These are phyloP conservation scores for Boletus speciosus DNA, from an alignment of 768 basidiomycete species.

Conservation along the genomic window DNA sequence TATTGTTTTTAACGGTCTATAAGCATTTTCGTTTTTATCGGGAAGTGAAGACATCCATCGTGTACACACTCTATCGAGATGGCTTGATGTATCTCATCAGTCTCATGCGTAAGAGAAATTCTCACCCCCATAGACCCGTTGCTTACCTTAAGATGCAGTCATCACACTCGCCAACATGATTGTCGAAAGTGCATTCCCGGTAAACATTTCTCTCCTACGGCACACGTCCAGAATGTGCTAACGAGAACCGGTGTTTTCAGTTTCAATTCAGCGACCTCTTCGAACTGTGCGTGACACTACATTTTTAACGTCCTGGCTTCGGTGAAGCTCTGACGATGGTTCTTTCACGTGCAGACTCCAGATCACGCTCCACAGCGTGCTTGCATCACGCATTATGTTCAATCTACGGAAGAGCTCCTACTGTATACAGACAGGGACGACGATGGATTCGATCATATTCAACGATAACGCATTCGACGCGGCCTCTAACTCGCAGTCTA, in stretches of 20 bases:
- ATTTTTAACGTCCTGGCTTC: background rate
- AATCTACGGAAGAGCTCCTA: constrained; percentile 4
- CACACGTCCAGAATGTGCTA: background rate
- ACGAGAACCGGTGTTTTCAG: background rate
- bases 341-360: background rate
- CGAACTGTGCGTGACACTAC: background rate
- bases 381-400: constrained; percentile 14
- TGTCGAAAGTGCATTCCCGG: constrained; percentile 8
- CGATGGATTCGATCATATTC: background rate
- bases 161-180: constrained; percentile 14
- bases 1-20: constrained; percentile 7
- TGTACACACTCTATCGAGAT: constrained; percentile 11
- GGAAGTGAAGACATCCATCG: background rate
- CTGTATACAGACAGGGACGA: background rate
- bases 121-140: too few species aligned
- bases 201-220: background rate
- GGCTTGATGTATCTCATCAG: constrained; percentile 16
- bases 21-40: constrained; percentile 4
- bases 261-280: constrained; percentile 2
- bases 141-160: constrained; percentile 4
- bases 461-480: background rate
- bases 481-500: background rate
- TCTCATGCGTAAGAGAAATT: constrained; percentile 8
- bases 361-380: constrained; percentile 1
- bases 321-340: background rate